Percentiles rank a stretch among this genome's conserved stretches.
phyloP scores from a whole-genome alignment of 352 stramenopile species.

The Phytopythium sindhum region DNA sequence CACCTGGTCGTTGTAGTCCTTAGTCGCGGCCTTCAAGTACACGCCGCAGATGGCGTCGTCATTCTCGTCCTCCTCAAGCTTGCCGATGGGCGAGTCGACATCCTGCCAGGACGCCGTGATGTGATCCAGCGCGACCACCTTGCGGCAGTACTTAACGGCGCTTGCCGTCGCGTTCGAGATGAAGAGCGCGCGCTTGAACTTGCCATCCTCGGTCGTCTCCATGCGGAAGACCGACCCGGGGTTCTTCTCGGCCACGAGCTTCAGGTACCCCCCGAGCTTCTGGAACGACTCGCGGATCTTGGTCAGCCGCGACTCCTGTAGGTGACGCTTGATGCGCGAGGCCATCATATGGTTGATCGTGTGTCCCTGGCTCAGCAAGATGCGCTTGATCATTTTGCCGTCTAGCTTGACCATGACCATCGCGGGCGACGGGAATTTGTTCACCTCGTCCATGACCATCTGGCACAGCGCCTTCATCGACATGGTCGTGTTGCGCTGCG shows the following conservation, averaged over 20 bases:
- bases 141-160: slow-evolving; percentile 52
- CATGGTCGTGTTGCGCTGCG: slow-evolving; percentile 76
- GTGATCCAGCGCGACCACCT: slow-evolving; percentile 59
- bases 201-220: slow-evolving; percentile 42
- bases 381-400: slow-evolving; percentile 67
- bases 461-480: slow-evolving; percentile 74
- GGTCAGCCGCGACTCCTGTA: slow-evolving; percentile 54
- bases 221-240: slow-evolving; percentile 48
- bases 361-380: slow-evolving; percentile 65
- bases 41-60: slow-evolving; percentile 72
- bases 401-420: slow-evolving; percentile 71
- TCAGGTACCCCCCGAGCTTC: slow-evolving; percentile 57
- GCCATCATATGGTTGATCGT: slow-evolving; percentile 84
- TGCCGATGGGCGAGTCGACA: slow-evolving; percentile 27
- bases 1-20: slow-evolving; percentile 73
- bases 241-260: slow-evolving; percentile 68
- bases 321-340: slow-evolving; percentile 71
- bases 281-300: slow-evolving; percentile 68
- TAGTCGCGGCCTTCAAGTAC: slow-evolving; percentile 66
- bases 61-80: slow-evolving; percentile 52
- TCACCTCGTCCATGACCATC: slow-evolving; percentile 69
- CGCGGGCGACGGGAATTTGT: slow-evolving; percentile 50
- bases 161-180: slow-evolving; percentile 51
- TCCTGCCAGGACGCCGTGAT: slow-evolving; percentile 41
- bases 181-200: slow-evolving; percentile 64